Evolutionary conservation across 2,329 filamentous ascomycete species (phyloP).

Genomic region (Aspergillus pseudonomiae): DNA sequence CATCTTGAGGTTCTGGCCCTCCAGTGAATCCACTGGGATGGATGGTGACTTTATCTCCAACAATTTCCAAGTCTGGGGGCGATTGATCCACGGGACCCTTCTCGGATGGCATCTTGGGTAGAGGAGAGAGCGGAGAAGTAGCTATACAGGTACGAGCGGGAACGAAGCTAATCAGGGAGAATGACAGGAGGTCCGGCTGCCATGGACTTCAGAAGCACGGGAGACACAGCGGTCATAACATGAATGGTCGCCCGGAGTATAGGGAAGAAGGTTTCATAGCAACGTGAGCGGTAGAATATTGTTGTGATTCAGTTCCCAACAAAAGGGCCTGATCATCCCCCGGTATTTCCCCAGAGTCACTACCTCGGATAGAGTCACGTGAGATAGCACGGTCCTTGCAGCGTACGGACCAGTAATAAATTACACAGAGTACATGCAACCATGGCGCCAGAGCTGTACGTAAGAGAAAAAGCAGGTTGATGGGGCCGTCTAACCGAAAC

Average conservation of each 20-base stretch:
- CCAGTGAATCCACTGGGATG: slow-evolving; percentile 68
- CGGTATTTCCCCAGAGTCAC: slow-evolving; percentile 29
- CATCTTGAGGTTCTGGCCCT: slow-evolving; percentile 40
- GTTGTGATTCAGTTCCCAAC: slow-evolving; percentile 25
- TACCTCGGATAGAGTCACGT: slow-evolving; percentile 28
- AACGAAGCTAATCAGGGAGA: slow-evolving; percentile 7
- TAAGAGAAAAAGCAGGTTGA: neutral
- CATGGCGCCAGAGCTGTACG: neutral
- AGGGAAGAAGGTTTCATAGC: neutral
- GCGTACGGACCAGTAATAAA: neutral
- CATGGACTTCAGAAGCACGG: slow-evolving; percentile 8
- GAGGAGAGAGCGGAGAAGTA: slow-evolving; percentile 5
- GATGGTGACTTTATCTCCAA: slow-evolving; percentile 73
- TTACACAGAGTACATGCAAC: neutral
- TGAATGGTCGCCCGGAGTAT: neutral
- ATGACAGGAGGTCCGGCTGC: slow-evolving; percentile 2
- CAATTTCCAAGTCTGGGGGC: slow-evolving; percentile 76
- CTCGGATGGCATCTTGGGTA: slow-evolving; percentile 34
- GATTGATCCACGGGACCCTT: slow-evolving; percentile 45
- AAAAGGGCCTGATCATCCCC: slow-evolving; percentile 26
- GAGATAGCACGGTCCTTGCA: slow-evolving; percentile 25
- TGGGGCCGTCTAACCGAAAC: neutral
- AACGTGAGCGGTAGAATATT: slow-evolving; percentile 7
- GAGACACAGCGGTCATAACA: slow-evolving; percentile 6
- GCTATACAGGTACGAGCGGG: neutral